A percentile compares a stretch with the other conserved stretches of the same genome.
Conservation (phyloP, 257 asterid genomes). For the Ophiorrhiza pumila region DNA sequence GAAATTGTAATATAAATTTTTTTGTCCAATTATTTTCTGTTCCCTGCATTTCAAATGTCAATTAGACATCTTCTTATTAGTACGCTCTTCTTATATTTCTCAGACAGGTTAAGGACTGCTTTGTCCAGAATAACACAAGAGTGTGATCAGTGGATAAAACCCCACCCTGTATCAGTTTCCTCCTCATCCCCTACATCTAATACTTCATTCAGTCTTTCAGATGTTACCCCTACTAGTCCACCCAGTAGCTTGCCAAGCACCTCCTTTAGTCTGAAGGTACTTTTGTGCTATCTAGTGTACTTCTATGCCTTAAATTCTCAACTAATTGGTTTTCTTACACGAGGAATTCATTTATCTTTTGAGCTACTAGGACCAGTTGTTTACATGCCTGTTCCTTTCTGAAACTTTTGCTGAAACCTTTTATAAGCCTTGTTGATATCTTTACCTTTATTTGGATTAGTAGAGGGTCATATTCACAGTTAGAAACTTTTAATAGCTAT, state of each 20-base stretch:
- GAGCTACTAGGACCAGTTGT: neutral
- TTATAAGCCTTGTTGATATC: neutral
- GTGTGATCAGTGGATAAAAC: conserved; percentile 90
- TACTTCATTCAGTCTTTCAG: conserved; percentile 64
- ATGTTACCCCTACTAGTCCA: conserved; percentile 88
- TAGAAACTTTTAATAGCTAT: neutral
- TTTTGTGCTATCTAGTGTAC: conserved; percentile 5
- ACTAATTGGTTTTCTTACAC: neutral
- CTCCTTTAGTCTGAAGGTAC: conserved; percentile 82
- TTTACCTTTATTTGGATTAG: neutral
- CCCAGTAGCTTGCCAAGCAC: conserved; percentile 60
- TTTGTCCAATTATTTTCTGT: neutral
- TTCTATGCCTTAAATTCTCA: neutral
- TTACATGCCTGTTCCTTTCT: neutral
- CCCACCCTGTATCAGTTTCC: conserved; percentile 44
- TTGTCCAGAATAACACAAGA: conserved; percentile 80
- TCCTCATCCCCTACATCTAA: conserved; percentile 54
- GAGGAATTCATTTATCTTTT: neutral
- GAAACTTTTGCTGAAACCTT: conserved; percentile 2
- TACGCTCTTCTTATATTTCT: conserved; percentile 31
- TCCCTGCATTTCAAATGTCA: conserved; percentile 1
- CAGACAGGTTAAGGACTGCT: conserved; percentile 88
- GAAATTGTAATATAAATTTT: no score
- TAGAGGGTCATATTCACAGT: neutral
- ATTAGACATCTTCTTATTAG: conserved; percentile 24